A percentile compares a stretch with the other conserved stretches of the same genome.
Evolutionary conservation across 768 basidiomycete genomes (phyloP).

Genomic region (Serpula lacrymans): DNA sequence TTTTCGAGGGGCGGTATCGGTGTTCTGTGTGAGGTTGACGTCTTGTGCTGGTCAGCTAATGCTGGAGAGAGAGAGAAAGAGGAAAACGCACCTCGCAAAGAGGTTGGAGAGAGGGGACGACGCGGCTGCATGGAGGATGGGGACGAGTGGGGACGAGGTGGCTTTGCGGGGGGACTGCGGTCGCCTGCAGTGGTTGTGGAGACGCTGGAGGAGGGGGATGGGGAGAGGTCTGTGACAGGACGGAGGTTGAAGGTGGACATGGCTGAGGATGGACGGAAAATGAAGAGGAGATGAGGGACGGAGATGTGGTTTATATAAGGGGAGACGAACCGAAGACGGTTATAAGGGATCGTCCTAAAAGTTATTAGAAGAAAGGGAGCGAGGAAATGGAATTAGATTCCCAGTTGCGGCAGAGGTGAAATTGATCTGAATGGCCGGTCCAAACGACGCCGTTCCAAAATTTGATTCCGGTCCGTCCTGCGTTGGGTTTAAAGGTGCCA

Average conservation of each 20-base stretch:
- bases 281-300: conserved; percentile 9
- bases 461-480: conserved; percentile 20
- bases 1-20: conserved; percentile 48
- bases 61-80: conserved; percentile 4
- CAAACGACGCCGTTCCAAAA: conserved; percentile 16
- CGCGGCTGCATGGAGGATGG: conserved; percentile 36
- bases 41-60: conserved; percentile 37
- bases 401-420: conserved; percentile 14
- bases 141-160: conserved; percentile 24
- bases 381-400: conserved; percentile 4
- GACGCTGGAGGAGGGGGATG: conserved; percentile 53
- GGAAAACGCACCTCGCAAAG: conserved; percentile 48
- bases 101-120: conserved; percentile 61
- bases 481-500: conserved; percentile 11
- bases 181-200: conserved; percentile 45
- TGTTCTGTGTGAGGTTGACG: conserved; percentile 57
- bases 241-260: conserved; percentile 51
- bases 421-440: conserved; percentile 9
- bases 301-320: conserved; percentile 22
- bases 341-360: conserved; percentile 21
- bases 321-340: conserved; percentile 12
- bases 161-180: conserved; percentile 33
- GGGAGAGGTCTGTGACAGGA: conserved; percentile 46
- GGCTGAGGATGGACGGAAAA: conserved; percentile 8
- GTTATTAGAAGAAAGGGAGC: conserved; percentile 13